These are phyloP conservation scores for Peronospora belbahrii DNA, from an alignment of 352 stramenopile genomes.

Conservation along the genomic window DNA sequence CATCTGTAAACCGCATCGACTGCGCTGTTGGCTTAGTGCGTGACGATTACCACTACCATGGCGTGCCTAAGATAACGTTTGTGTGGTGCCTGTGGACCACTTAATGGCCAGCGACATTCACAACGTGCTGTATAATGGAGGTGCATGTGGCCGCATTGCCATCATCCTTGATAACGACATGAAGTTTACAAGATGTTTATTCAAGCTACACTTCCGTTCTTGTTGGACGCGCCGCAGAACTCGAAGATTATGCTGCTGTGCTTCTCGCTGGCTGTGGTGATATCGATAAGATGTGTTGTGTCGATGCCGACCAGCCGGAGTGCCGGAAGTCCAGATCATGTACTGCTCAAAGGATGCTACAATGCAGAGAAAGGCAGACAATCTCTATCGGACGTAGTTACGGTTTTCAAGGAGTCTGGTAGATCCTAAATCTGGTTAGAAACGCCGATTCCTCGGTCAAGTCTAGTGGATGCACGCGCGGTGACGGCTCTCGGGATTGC, in stretches of 20 bases:
- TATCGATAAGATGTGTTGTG: slow-evolving; percentile 71
- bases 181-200: slow-evolving; percentile 75
- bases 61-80: slow-evolving; percentile 59
- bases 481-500: too few species aligned
- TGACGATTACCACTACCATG: slow-evolving; percentile 67
- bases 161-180: slow-evolving; percentile 83
- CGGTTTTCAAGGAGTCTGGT: too few species aligned
- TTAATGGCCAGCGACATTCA: slow-evolving; percentile 75
- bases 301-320: slow-evolving; percentile 50
- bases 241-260: slow-evolving; percentile 54
- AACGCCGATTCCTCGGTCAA: too few species aligned
- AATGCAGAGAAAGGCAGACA: too few species aligned
- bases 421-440: too few species aligned
- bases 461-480: too few species aligned
- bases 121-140: slow-evolving; percentile 77
- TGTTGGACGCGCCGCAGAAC: slow-evolving; percentile 55
- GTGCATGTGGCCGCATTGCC: slow-evolving; percentile 49
- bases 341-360: slow-evolving; percentile 82
- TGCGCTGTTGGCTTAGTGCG: slow-evolving; percentile 62
- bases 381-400: too few species aligned
- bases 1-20: slow-evolving; percentile 37
- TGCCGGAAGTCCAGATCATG: slow-evolving; percentile 55
- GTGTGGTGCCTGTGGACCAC: slow-evolving; percentile 55
- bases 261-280: slow-evolving; percentile 55
- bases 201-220: slow-evolving; percentile 59